These are phyloP conservation scores for Seiridium cupressi DNA, from an alignment of 2,329 filamentous ascomycete genomes.

Conservation along the genomic window DNA sequence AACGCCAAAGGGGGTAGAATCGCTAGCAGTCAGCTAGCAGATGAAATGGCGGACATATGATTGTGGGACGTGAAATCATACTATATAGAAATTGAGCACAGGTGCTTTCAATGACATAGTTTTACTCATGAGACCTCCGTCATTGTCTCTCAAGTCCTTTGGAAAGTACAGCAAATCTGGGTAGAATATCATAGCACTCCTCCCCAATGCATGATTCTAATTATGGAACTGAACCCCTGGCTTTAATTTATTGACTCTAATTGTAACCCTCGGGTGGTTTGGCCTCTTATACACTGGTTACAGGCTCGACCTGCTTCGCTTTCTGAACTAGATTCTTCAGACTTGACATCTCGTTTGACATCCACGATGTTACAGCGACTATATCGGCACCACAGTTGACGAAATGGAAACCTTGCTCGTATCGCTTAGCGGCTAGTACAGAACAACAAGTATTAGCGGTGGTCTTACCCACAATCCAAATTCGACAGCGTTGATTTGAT, in stretches of 20 bases:
- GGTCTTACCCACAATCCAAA: too few species aligned
- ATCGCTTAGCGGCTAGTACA: conserved; percentile 19
- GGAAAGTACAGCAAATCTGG: too few species aligned
- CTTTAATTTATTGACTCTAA: neutral
- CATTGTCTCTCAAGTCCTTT: too few species aligned
- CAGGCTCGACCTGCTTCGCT: neutral
- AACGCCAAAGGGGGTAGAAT: neutral
- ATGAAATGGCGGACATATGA: too few species aligned
- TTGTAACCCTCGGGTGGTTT: neutral
- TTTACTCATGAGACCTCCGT: too few species aligned
- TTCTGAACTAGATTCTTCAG: conserved; percentile 16
- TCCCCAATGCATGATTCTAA: too few species aligned
- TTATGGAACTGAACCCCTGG: too few species aligned
- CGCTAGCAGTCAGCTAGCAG: neutral
- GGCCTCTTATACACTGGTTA: neutral
- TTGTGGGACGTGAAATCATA: too few species aligned
- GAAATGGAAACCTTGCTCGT: conserved; percentile 30
- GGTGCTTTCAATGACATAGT: too few species aligned
- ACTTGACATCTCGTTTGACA: conserved; percentile 28
- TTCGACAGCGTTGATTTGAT: neutral
- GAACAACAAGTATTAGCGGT: neutral
- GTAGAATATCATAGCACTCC: too few species aligned
- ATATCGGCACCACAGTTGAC: conserved; percentile 36
- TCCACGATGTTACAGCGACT: conserved; percentile 34
- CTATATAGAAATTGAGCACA: too few species aligned